Percentiles rank a stretch among this genome's conserved stretches.
These are phyloP conservation scores for Eragrostis tef DNA, from an alignment of 202 grass and related monocot species.

Conservation along the genomic window DNA sequence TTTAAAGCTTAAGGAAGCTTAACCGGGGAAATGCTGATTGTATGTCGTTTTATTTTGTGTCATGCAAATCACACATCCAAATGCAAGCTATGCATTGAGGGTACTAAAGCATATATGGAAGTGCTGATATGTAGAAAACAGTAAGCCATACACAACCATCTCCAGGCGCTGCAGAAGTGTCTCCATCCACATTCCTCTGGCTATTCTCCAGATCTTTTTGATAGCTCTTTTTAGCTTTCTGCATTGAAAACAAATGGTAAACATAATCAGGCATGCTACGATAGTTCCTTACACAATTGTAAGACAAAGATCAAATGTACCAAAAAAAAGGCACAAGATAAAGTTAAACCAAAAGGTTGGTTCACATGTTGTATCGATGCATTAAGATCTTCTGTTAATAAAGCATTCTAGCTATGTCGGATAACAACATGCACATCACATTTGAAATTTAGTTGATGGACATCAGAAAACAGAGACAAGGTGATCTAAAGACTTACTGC, in stretches of 20 bases:
- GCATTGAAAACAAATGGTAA: background rate
- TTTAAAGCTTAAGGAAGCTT: slow-evolving; percentile 20
- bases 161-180: slow-evolving; percentile 61
- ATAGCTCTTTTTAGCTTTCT: slow-evolving; percentile 97
- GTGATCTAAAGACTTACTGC: slow-evolving; percentile 52
- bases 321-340: background rate
- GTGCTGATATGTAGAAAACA: slow-evolving; percentile 37
- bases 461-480: background rate
- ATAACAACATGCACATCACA: background rate
- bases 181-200: slow-evolving; percentile 54
- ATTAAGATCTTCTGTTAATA: slow-evolving; percentile 9
- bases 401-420: background rate
- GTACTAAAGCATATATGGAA: slow-evolving; percentile 11
- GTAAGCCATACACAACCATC: slow-evolving; percentile 63
- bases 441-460: slow-evolving; percentile 3
- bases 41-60: background rate
- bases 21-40: slow-evolving; percentile 6
- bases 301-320: slow-evolving; percentile 10
- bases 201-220: slow-evolving; percentile 80
- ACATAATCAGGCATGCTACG: slow-evolving; percentile 5
- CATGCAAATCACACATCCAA: background rate
- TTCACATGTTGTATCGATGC: slow-evolving; percentile 1
- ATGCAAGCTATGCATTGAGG: slow-evolving; percentile 20
- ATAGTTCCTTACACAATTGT: background rate
- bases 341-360: background rate